Conservation (phyloP, 1,139 yeast species). For the Pichia sp. region DNA sequence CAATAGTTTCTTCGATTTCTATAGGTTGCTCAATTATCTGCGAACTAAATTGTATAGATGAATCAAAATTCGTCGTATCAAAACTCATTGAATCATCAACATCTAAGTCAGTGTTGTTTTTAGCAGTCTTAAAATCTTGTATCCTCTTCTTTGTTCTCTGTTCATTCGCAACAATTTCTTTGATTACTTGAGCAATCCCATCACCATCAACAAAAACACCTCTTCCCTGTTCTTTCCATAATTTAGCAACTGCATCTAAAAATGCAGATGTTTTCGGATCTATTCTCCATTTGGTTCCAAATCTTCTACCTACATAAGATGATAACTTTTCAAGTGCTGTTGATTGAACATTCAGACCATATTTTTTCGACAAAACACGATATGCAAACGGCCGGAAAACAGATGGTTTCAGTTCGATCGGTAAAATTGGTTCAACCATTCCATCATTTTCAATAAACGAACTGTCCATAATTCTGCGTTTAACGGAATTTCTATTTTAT, state of each 20-base stretch:
- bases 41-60: slow-evolving; percentile 4
- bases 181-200: slow-evolving; percentile 57
- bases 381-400: slow-evolving; percentile 89
- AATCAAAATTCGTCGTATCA: slow-evolving; percentile 4
- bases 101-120: no score
- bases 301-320: slow-evolving; percentile 62
- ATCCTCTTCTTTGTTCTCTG: slow-evolving; percentile 9
- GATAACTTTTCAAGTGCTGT: slow-evolving; percentile 74
- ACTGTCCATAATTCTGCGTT: slow-evolving; percentile 15
- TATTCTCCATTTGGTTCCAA: slow-evolving; percentile 85
- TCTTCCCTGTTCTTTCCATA: slow-evolving; percentile 86
- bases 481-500: no score
- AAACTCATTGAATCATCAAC: slow-evolving; percentile 4
- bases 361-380: slow-evolving; percentile 81
- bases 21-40: no score
- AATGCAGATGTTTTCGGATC: slow-evolving; percentile 59
- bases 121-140: not conserved
- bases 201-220: slow-evolving; percentile 80
- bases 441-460: slow-evolving; percentile 11
- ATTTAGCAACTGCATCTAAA: slow-evolving; percentile 69
- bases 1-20: no score
- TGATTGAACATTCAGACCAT: slow-evolving; percentile 84
- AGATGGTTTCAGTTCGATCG: slow-evolving; percentile 70
- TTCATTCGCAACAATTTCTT: slow-evolving; percentile 36
- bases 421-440: slow-evolving; percentile 38